Base-by-base conservation (phyloP, 306 rosid species). In the Cucumis cinereus region DNA sequence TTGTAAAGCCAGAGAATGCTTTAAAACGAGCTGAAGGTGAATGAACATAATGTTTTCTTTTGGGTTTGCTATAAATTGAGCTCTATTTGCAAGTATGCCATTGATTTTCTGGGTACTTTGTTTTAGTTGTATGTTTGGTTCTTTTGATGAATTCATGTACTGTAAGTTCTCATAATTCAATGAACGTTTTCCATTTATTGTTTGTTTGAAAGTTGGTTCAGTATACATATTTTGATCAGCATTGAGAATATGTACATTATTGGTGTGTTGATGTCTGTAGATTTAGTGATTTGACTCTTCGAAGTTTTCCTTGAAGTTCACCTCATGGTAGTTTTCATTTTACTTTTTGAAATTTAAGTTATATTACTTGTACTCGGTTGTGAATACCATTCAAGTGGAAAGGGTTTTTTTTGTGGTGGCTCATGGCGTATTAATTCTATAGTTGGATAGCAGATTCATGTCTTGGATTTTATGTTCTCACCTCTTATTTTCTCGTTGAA, bases 11-110 rank as follows among this genome's bases (percentile, higher is more conserved):
- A 47, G 91, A 88, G 62, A 88, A 88, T 63, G 91, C 91, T 69
- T 60, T 88, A 82, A 88, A 88, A 82, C 85, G 91, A 61, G 91
- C 89, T 7, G 89, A 88, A 85, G 91, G 91, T 85, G 58, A 59
- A 20, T 9, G 45, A 35, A 11, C 76, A 30, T 49, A 17, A 50
- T 28, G 14, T 50, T 72, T 6, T 52, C 8, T 72, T 19, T 17
- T 20, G 38, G 19, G 1, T 30, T 72, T 70, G 35, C 17, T 10
- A 49, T 49, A 49, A 16, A 66, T n/a, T 66, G n/a, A 24, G 22
- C 13, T 45, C 19, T 69, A 45, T 63, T 10, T 49, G 43, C 10
- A 11, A 26, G 45, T 19, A 50, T 38, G 8, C 72, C 23, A 17
- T 70, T 6, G 17, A 10, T 49, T 52, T 28, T 10, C 8, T 17